Evolutionary conservation across 2,329 filamentous ascomycete species (phyloP).

Genomic region (Chaetomium olivaceum): DNA sequence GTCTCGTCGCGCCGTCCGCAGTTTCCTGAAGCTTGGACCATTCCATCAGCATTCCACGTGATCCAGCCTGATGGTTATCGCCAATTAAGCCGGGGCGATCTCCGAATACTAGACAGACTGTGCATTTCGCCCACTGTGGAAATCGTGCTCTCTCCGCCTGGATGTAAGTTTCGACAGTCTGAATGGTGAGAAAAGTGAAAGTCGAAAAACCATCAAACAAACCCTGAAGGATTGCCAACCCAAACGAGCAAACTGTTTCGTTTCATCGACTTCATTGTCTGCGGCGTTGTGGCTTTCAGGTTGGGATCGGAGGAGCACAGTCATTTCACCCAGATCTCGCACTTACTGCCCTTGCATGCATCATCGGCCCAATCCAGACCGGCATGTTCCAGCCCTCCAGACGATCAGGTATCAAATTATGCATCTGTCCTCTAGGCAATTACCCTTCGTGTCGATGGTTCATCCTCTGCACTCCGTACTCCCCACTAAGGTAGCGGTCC

Average conservation of each 20-base stretch:
- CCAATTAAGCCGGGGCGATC: neutral
- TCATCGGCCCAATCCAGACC: conserved; percentile 4
- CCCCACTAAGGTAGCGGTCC: neutral
- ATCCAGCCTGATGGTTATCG: neutral
- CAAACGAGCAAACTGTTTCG: neutral
- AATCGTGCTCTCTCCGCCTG: neutral
- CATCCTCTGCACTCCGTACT: neutral
- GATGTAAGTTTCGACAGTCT: neutral
- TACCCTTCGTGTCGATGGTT: neutral
- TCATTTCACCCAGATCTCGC: neutral
- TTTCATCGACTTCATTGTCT: neutral
- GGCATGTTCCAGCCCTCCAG: conserved; percentile 8
- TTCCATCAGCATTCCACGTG: neutral
- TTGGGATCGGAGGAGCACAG: neutral
- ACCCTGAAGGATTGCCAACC: neutral
- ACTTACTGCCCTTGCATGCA: conserved; percentile 1
- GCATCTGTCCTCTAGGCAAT: neutral
- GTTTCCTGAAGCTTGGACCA: neutral
- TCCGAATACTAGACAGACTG: neutral
- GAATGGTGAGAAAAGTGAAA: neutral
- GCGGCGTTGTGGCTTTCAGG: neutral
- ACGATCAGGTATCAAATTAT: conserved; percentile 11
- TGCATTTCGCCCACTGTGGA: neutral
- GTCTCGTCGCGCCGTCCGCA: conserved; percentile 15
- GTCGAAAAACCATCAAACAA: neutral